Evolutionary conservation across 2,329 filamentous ascomycete species (phyloP), one percentile per base, ranked within the genome.

Genomic region (Alternaria burnsii): DNA sequence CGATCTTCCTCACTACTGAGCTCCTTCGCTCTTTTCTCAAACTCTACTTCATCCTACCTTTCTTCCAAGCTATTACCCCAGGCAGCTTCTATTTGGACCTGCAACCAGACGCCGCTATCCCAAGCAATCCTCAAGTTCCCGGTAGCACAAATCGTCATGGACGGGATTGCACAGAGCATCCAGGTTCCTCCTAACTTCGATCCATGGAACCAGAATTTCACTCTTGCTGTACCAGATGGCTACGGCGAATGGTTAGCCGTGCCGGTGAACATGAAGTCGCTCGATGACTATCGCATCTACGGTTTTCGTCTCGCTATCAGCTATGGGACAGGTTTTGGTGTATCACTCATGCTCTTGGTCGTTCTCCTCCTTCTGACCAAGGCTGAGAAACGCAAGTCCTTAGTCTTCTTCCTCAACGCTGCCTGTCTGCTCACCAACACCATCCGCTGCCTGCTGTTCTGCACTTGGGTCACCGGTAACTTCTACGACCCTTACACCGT

Each of bases 281-380:
- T 89, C 40, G 76, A 87, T 66, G 55, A 63, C 4, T 82, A 81
- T 51, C 76, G 83, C 55, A 75, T 80, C 59, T 85, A 85, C 71
- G 81, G 81, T 60, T 76, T 82, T 58, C 78, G 79, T 9, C 72
- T 83, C 36, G 82, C 78, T 73, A 87, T 91, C 81, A 89, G 88
- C 78, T 92, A 89, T 74, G 89, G 86, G 53, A 80, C 85, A 18
- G 91, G 94, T 75, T 83, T 93, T 52, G 92, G 92, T 30, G 87
- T 90, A 24, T 87, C 86, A 47, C 65, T 89, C 58, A 79, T 90
- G 61, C 86, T 93, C 71, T 81, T 94, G 18, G 67, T 90, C 43
- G 82, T 91, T 30, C 80, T 94, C 3, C 79, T 93, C 11, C 79
- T 89, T 59, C 84, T 94, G 76, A 93, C 91, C 0, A 86, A 87